Evolutionary conservation across 2,329 filamentous ascomycete species (phyloP), one percentile per base, ranked within the genome.

Genomic region (Dothidotthia symphoricarpi): DNA sequence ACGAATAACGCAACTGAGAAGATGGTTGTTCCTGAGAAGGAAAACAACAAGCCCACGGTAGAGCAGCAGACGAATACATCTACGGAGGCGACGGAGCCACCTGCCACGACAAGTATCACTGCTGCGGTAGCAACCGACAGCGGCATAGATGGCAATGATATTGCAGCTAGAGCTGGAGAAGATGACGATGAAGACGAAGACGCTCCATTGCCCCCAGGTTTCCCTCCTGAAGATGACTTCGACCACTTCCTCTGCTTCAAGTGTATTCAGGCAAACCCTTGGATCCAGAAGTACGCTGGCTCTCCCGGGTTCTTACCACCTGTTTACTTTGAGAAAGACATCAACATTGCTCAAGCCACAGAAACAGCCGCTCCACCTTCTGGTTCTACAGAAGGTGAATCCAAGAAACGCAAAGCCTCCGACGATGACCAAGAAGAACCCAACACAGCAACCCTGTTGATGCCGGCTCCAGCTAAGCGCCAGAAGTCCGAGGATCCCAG

Each of bases 191-290:
- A 69, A 2, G 68, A 73, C 4, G 75, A 76, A 2, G 78, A 80
- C 17, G 67, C 78, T 0, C 86, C 88, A 1, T 73, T 88, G 38
- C 91, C 91, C 0, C 81, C 85, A 0, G 88, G 88, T 1, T 98
- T 98, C 52, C 93, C 93, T 0, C 75, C 77, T 0, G 91, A 97
- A 55, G 88, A 95, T 17, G 82, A 85, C 19, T 98, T 98, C 50
- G 88, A 94, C 36, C 81, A 84, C 17, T 85, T 97, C 57, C 77
- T 98, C 25, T 98, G 93, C 72, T 95, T 93, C 73, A 94, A 95
- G 62, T 98, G 93, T 55, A 78, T 95, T 11, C 82, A 90, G 27
- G 81, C 88, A 1, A 81, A 89, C 53, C 87, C 89, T 0, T 98
- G 93, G 93, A 84, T 97, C 64, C 94, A 91, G 70, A 75, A 76